Percentiles rank a stretch among this genome's conserved stretches.
phyloP scores from a whole-genome alignment of 2,329 filamentous ascomycete genomes.

The Lasiodiplodia sp. region DNA sequence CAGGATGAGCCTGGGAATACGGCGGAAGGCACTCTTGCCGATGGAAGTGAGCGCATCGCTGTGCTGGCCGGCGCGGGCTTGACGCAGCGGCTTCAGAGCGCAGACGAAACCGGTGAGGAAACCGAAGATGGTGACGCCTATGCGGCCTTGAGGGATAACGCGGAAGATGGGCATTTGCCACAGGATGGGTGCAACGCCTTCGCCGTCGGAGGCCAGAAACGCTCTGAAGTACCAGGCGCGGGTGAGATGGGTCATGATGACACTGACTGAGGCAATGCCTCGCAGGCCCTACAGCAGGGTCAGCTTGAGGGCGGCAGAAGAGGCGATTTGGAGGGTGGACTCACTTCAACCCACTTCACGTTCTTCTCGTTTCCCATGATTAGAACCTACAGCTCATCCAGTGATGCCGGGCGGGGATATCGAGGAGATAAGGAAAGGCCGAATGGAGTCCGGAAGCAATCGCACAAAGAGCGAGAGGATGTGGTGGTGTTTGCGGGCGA shows the following conservation, averaged over 20 bases:
- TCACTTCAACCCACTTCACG: constrained; percentile 52
- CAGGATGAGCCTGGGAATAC: constrained; percentile 59
- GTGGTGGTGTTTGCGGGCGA: constrained; percentile 4
- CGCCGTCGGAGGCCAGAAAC: constrained; percentile 56
- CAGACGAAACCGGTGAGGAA: constrained; percentile 65
- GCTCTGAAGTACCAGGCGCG: constrained; percentile 61
- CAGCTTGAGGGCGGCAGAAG: constrained; percentile 1
- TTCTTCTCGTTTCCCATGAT: constrained; percentile 44
- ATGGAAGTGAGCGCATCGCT: constrained; percentile 56
- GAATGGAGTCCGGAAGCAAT: not conserved
- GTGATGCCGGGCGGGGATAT: constrained; percentile 6
- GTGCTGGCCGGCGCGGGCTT: constrained; percentile 55
- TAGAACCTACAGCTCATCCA: constrained; percentile 19
- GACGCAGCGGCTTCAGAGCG: constrained; percentile 62
- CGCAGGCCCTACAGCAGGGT: constrained; percentile 53
- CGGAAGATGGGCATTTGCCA: constrained; percentile 62
- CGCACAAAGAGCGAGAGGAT: constrained; percentile 11
- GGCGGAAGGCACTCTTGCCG: constrained; percentile 62
- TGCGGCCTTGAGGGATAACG: constrained; percentile 62
- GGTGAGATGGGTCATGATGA: constrained; percentile 61
- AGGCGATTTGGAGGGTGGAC: not conserved
- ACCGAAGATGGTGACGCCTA: constrained; percentile 64
- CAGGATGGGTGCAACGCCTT: constrained; percentile 52
- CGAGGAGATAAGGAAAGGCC: not conserved
- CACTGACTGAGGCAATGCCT: constrained; percentile 61